Base-by-base conservation (phyloP, 768 basidiomycete genomes). In the Gelatoporia subvermispora region DNA sequence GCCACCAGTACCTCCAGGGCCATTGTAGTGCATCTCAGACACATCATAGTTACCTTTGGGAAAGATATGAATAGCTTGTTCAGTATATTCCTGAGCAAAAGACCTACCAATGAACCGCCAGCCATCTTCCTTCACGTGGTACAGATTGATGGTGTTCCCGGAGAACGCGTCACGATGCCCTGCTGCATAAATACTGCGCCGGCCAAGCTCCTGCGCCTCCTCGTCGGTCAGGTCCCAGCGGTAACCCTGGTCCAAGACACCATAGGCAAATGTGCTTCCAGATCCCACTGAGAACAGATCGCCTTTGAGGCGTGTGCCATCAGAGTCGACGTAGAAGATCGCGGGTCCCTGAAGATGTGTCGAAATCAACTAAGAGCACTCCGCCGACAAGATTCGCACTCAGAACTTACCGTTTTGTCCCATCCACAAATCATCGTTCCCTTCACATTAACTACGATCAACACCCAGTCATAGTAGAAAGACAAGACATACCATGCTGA, bases 351-450 rank as follows among this genome's bases (percentile, higher is more conserved):
- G 62, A 46, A 16, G 48, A 22, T 35, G 21, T 15, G 2, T 15
- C 10, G 21, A 13, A 18, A 35, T 3, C 21, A 52, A n/a, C 18
- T 47, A 9, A 43, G 42, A 40, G 22, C n/a, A 21, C 18, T 45
- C 36, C 9, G 20, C 15, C 15, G n/a, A 24, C 31, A 2, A 9
- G 16, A 24, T 3, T 22, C 17, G 9, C n/a, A n/a, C n/a, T n/a
- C n/a, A n/a, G 15, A 4, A 69, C 85, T 59, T 52, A 88, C 89
- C 11, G 94, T 97, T 74, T 98, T 98, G 71, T 99, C 96, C 93
- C 94, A 98, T 22, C 96, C 96, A 60, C 94, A 97, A 48, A 99
- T 94, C 96, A 98, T 99, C 0, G 96, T 99, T 43, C 96, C 96
- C 93, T 94, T 58, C 10, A 41, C 3, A 41, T 31, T 31, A 21